Conservation (phyloP, 2,329 filamentous ascomycete species). For the Pyrenophora seminiperda region DNA sequence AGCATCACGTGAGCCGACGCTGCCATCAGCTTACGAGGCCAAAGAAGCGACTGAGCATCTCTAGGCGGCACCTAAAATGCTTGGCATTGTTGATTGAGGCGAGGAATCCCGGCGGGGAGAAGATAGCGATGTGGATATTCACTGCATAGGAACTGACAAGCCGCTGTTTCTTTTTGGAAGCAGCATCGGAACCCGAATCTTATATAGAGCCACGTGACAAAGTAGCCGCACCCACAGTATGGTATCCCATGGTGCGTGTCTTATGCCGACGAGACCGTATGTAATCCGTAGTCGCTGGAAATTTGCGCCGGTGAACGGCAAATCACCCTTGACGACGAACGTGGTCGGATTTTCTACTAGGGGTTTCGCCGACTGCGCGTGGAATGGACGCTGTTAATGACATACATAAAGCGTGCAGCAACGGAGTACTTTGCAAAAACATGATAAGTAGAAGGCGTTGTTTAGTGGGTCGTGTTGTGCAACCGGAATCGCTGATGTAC, state of each 20-base stretch:
- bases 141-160: not conserved
- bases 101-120: not conserved
- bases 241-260: not conserved
- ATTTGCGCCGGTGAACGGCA: too few relatives aligned
- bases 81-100: not conserved
- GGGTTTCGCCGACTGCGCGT: too few relatives aligned
- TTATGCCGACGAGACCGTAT: not conserved
- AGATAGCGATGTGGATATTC: not conserved
- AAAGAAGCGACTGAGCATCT: not conserved
- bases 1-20: too few relatives aligned
- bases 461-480: not conserved
- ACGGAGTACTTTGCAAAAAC: too few relatives aligned
- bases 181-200: not conserved
- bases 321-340: too few relatives aligned
- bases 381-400: too few relatives aligned
- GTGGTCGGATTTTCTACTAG: too few relatives aligned
- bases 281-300: too few relatives aligned
- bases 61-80: not conserved
- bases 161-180: too few relatives aligned
- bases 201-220: slow-evolving; percentile 3
- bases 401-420: too few relatives aligned
- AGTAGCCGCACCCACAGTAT: slow-evolving; percentile 11
- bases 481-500: not conserved
- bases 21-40: not conserved
- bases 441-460: not conserved